A percentile compares a stretch with the other conserved stretches of the same genome.
Conservation (phyloP, 495 filamentous ascomycete species). For the Tuber magnatum region DNA sequence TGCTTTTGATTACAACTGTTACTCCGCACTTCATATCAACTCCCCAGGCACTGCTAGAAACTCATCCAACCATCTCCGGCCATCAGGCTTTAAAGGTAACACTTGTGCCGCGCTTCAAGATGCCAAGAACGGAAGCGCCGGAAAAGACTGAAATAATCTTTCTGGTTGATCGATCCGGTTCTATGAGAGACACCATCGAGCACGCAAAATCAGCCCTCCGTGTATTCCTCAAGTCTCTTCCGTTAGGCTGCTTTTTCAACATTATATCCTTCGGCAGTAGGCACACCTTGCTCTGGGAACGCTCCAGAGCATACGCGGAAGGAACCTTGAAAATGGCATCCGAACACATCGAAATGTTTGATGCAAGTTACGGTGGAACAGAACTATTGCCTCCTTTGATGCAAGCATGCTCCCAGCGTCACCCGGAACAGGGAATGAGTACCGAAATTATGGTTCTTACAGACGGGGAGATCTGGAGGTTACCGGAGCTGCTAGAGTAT, state of each 20-base stretch:
- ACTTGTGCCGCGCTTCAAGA: slow-evolving; percentile 57
- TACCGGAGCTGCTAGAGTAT: slow-evolving; percentile 49
- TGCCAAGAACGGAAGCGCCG: slow-evolving; percentile 41
- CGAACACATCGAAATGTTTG: slow-evolving; percentile 46
- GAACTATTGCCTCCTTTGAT: slow-evolving; percentile 53
- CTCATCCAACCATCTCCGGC: slow-evolving; percentile 52
- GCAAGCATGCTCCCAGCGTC: slow-evolving; percentile 33
- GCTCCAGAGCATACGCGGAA: slow-evolving; percentile 51
- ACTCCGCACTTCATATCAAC: slow-evolving; percentile 46
- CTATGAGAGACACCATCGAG: slow-evolving; percentile 53
- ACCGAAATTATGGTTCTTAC: slow-evolving; percentile 61
- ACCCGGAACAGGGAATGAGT: slow-evolving; percentile 44
- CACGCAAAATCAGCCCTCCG: slow-evolving; percentile 54
- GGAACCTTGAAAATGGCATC: slow-evolving; percentile 50
- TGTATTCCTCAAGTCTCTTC: slow-evolving; percentile 62
- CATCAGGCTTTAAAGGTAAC: slow-evolving; percentile 62
- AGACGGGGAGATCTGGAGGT: slow-evolving; percentile 61
- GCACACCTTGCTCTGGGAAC: slow-evolving; percentile 52
- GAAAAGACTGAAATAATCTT: slow-evolving; percentile 59
- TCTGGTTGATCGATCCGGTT: slow-evolving; percentile 59
- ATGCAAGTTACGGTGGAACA: slow-evolving; percentile 55
- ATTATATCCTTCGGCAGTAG: slow-evolving; percentile 60
- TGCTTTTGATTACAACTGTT: slow-evolving; percentile 50
- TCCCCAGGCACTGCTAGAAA: slow-evolving; percentile 58
- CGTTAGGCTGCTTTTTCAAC: slow-evolving; percentile 62